Percentiles rank a stretch among this genome's conserved stretches.
These are phyloP conservation scores for Ustilago sp. DNA, from an alignment of 1,284 basidiomycete species.

Conservation along the genomic window DNA sequence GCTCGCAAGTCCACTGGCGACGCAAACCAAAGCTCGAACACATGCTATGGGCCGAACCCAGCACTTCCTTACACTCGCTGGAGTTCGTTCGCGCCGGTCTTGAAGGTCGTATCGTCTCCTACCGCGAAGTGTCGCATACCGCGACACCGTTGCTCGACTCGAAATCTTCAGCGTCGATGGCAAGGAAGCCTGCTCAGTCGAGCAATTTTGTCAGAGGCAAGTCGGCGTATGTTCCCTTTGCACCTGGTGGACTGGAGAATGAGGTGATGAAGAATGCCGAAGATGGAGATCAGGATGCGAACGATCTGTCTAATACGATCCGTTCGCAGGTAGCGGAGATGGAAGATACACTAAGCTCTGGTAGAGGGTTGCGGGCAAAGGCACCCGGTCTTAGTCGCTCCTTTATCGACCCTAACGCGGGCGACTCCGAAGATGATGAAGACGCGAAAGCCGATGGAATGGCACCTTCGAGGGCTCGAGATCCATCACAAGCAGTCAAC, in stretches of 20 bases:
- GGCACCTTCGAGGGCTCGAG: slow-evolving; percentile 39
- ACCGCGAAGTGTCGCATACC: slow-evolving; percentile 50
- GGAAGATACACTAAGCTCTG: slow-evolving; percentile 47
- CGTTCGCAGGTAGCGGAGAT: slow-evolving; percentile 40
- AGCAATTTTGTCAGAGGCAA: slow-evolving; percentile 91
- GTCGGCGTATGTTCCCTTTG: slow-evolving; percentile 82
- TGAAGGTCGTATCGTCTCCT: slow-evolving; percentile 61
- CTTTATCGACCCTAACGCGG: slow-evolving; percentile 58
- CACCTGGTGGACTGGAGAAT: slow-evolving; percentile 50
- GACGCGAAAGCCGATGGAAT: slow-evolving; percentile 29
- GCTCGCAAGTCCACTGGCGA: slow-evolving; percentile 47
- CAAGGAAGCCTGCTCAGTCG: slow-evolving; percentile 79
- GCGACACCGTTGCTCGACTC: slow-evolving; percentile 41
- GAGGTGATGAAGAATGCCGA: slow-evolving; percentile 48
- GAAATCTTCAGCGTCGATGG: slow-evolving; percentile 76
- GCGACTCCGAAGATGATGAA: slow-evolving; percentile 71
- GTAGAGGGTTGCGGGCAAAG: slow-evolving; percentile 34
- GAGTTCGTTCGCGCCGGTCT: slow-evolving; percentile 67
- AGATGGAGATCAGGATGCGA: slow-evolving; percentile 15
- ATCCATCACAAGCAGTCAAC: slow-evolving; percentile 27
- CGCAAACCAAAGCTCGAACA: slow-evolving; percentile 48
- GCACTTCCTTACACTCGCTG: slow-evolving; percentile 53
- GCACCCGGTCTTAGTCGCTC: slow-evolving; percentile 46
- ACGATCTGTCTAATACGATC: slow-evolving; percentile 28
- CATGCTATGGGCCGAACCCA: slow-evolving; percentile 58